Percentiles rank a stretch among this genome's conserved stretches.
Evolutionary conservation across 2,329 filamentous ascomycete species (phyloP).

Genomic region (Trichophyton verrucosum): DNA sequence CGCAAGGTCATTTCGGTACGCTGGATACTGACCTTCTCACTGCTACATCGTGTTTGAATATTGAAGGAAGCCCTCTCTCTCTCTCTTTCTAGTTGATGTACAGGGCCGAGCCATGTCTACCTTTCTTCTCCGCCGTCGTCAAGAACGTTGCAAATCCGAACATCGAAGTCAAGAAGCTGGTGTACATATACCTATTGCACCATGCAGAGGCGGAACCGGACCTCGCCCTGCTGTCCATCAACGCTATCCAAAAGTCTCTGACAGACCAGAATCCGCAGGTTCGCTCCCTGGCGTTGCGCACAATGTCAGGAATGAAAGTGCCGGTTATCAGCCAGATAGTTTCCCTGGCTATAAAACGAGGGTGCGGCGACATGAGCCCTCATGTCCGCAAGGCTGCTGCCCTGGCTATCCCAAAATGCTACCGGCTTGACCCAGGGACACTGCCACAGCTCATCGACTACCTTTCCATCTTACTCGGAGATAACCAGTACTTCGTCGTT

Average conservation of each 20-base stretch:
- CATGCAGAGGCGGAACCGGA: conserved; percentile 95
- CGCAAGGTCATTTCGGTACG: conserved; percentile 73
- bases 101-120: conserved; percentile 69
- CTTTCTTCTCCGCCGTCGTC: conserved; percentile 94
- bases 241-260: conserved; percentile 95
- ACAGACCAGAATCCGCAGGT: conserved; percentile 86
- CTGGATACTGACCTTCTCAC: not conserved
- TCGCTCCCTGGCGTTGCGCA: conserved; percentile 79
- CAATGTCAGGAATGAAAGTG: conserved; percentile 95
- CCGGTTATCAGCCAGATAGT: conserved; percentile 98
- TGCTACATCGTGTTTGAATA: not conserved
- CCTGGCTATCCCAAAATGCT: conserved; percentile 89
- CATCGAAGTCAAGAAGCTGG: conserved; percentile 91
- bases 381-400: conserved; percentile 87
- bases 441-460: conserved; percentile 76
- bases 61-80: not conserved
- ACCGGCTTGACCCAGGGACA: conserved; percentile 75
- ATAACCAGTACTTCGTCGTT: conserved; percentile 93
- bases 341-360: conserved; percentile 87
- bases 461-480: conserved; percentile 62
- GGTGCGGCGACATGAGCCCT: conserved; percentile 84
- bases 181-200: conserved; percentile 95
- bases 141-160: conserved; percentile 95
- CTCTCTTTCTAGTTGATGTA: conserved; percentile 72
- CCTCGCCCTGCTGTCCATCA: conserved; percentile 89